Evolutionary conservation across 441 rosid species (phyloP).

Genomic region (Erodium moschatum): DNA sequence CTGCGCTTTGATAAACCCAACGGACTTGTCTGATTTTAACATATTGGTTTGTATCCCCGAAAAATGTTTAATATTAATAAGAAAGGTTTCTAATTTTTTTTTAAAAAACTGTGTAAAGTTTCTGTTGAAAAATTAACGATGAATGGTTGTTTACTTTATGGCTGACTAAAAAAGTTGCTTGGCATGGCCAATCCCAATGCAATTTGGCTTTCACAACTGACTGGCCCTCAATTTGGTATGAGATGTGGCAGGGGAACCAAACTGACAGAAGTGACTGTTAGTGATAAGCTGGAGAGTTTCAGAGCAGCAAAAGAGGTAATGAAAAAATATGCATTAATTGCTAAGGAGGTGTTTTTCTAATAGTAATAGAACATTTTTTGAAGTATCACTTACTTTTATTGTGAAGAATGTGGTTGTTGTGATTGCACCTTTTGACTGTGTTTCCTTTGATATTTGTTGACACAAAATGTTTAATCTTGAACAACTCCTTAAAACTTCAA

Average conservation of each 20-base stretch:
- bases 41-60: not conserved
- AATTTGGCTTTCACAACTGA: not conserved
- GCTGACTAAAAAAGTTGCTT: not conserved
- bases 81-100: too few species aligned
- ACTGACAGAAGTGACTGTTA: conserved; percentile 78
- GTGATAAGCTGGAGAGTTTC: conserved; percentile 83
- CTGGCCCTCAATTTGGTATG: conserved; percentile 17
- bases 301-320: conserved; percentile 91
- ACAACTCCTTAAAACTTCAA: not conserved
- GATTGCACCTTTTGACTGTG: conserved; percentile 1
- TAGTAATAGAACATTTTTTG: not conserved
- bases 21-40: not conserved
- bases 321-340: not conserved
- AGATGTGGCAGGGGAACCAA: conserved; percentile 43
- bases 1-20: not conserved
- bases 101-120: not conserved
- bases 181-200: too few species aligned
- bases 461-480: not conserved
- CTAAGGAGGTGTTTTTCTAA: too few species aligned
- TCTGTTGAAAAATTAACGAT: not conserved
- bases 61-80: not conserved
- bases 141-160: not conserved
- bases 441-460: not conserved
- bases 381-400: not conserved
- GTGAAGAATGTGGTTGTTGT: not conserved